Percentiles rank a stretch among this genome's conserved stretches.
phyloP scores from a whole-genome alignment of 2,329 filamentous ascomycete genomes.

The Penicillium vulpinum region DNA sequence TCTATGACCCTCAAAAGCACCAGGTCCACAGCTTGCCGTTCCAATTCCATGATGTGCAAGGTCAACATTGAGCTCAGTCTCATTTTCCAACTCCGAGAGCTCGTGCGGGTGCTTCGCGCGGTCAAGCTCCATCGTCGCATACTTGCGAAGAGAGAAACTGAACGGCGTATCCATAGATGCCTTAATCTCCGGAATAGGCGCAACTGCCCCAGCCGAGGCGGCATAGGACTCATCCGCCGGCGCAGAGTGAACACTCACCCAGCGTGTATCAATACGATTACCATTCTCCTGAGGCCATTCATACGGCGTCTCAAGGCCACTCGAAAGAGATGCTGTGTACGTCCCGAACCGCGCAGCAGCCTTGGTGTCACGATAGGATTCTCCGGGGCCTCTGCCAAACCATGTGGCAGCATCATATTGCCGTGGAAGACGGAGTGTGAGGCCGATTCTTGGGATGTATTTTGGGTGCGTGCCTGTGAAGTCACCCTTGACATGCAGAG shows the following conservation, averaged over 20 bases:
- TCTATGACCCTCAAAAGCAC: conserved; percentile 24
- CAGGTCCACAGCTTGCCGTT: conserved; percentile 28
- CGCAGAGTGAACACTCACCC: conserved; percentile 45
- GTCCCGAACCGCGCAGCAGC: conserved; percentile 56
- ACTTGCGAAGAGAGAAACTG: conserved; percentile 59
- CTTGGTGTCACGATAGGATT: conserved; percentile 68
- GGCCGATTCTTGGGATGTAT: conserved; percentile 60
- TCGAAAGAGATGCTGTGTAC: conserved; percentile 43
- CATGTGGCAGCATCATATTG: conserved; percentile 55
- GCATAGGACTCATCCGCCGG: not conserved
- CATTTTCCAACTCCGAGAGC: conserved; percentile 40
- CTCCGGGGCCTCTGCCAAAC: conserved; percentile 65
- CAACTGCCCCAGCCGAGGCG: not conserved
- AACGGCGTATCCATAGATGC: conserved; percentile 42
- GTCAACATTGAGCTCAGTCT: conserved; percentile 30
- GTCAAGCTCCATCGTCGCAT: conserved; percentile 55
- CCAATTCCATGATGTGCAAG: conserved; percentile 36
- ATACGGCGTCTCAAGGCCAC: conserved; percentile 57
- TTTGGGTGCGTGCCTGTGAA: conserved; percentile 40
- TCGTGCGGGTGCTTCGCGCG: conserved; percentile 65
- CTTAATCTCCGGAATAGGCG: conserved; percentile 19
- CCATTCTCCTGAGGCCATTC: conserved; percentile 69
- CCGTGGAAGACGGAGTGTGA: conserved; percentile 56
- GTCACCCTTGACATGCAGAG: conserved; percentile 49
- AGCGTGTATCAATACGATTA: conserved; percentile 62